Evolutionary conservation across 2,329 filamentous ascomycete genomes (phyloP).

Genomic region (Exophiala sp.): DNA sequence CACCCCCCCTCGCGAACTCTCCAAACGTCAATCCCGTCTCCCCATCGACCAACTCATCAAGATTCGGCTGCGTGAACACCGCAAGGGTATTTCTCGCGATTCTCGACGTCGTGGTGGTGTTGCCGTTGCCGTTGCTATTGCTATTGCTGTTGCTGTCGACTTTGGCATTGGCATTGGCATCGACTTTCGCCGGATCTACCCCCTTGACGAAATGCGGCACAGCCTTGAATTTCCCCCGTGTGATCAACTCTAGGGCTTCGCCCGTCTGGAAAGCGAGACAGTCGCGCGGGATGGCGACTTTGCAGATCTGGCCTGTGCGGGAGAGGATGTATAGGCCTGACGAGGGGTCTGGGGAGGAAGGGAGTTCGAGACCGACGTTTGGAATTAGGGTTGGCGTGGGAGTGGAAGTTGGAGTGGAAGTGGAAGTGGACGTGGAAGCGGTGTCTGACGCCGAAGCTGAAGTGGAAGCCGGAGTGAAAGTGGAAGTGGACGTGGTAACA

Average conservation of each 20-base stretch:
- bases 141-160: constrained; percentile 21
- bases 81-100: constrained; percentile 83
- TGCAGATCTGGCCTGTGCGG: constrained; percentile 72
- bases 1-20: constrained; percentile 70
- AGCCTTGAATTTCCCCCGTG: constrained; percentile 81
- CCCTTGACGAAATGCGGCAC: constrained; percentile 94
- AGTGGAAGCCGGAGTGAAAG: too few relatives aligned
- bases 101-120: too few relatives aligned
- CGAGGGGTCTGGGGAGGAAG: constrained; percentile 69
- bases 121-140: neutral
- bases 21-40: constrained; percentile 67
- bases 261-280: constrained; percentile 96
- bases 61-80: constrained; percentile 93
- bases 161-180: neutral
- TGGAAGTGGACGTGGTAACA: too few relatives aligned
- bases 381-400: too few relatives aligned
- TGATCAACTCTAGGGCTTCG: constrained; percentile 85
- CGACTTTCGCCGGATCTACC: constrained; percentile 50
- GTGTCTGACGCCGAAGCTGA: too few relatives aligned
- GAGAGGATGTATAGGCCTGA: constrained; percentile 94
- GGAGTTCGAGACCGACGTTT: constrained; percentile 58
- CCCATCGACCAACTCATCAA: constrained; percentile 65
- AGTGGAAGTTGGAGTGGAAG: too few relatives aligned
- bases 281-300: constrained; percentile 84
- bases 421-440: too few relatives aligned